Evolutionary conservation across 441 rosid species (phyloP).

Genomic region (Rhodomyrtus psidioides): DNA sequence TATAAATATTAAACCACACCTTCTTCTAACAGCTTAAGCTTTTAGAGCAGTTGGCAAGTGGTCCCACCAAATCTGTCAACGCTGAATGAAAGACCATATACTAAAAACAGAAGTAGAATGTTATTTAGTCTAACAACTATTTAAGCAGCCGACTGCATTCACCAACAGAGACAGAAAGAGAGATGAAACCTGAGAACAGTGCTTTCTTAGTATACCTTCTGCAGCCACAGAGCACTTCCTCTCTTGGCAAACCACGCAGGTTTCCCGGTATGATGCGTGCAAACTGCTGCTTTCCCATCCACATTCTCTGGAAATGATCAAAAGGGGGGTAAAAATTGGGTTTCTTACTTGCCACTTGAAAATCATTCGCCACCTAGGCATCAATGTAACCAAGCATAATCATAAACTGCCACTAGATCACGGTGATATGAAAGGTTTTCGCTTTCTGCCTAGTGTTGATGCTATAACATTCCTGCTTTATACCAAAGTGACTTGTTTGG

Average conservation of each 20-base stretch:
- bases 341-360: not conserved
- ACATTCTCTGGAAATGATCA: constrained; percentile 55
- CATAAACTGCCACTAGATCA: not conserved
- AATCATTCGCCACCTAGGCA: not conserved
- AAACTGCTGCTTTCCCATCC: constrained; percentile 66
- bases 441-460: not conserved
- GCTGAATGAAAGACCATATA: not conserved
- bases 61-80: too few relatives aligned
- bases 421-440: not conserved
- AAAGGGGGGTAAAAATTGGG: not conserved
- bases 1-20: too few relatives aligned
- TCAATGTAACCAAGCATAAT: not conserved
- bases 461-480: not conserved
- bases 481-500: not conserved
- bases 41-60: too few relatives aligned
- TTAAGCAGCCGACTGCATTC: not conserved
- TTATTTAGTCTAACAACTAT: not conserved
- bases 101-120: not conserved
- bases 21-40: too few relatives aligned
- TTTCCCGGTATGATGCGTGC: constrained; percentile 46
- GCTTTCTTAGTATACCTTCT: constrained; percentile 41
- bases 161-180: not conserved
- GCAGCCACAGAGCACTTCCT: constrained; percentile 75
- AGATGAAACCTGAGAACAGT: not conserved
- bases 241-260: constrained; percentile 82